Percentiles rank a stretch among this genome's conserved stretches.
These are phyloP conservation scores for Mucor saturninus DNA, from an alignment of 371 early-diverging fungal species.

Conservation along the genomic window DNA sequence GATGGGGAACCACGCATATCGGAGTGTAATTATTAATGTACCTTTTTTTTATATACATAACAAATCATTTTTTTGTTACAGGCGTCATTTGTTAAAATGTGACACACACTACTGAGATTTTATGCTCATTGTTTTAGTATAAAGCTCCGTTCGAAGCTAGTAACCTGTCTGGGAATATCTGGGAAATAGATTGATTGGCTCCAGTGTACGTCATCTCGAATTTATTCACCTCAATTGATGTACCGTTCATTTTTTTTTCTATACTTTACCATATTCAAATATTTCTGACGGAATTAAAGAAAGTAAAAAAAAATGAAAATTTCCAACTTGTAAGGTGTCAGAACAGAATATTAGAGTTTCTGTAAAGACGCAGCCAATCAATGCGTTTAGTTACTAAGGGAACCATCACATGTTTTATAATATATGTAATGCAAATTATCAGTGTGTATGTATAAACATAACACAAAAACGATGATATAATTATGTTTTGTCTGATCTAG, in stretches of 20 bases:
- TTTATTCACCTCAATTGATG: conserved; percentile 8
- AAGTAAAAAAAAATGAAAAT: neutral
- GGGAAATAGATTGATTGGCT: conserved; percentile 17
- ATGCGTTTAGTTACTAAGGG: neutral
- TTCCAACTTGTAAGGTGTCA: neutral
- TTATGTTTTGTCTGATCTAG: neutral
- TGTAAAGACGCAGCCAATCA: too few relatives aligned
- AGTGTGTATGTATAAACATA: neutral
- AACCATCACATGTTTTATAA: neutral
- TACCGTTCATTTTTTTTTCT: neutral
- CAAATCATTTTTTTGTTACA: conserved; percentile 9
- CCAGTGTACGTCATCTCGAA: conserved; percentile 7
- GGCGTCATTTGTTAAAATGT: conserved; percentile 11
- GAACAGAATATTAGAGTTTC: neutral
- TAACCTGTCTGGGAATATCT: conserved; percentile 20
- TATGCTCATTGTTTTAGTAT: conserved; percentile 16
- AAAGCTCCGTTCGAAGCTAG: conserved; percentile 16
- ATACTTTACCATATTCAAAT: neutral
- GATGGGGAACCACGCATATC: neutral
- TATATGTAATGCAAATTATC: neutral
- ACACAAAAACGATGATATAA: conserved; percentile 2
- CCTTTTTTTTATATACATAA: conserved; percentile 3
- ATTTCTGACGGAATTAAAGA: neutral
- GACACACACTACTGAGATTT: conserved; percentile 17
- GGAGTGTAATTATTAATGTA: conserved; percentile 10